These are phyloP conservation scores for Fusarium zealandicum DNA, from an alignment of 2,329 filamentous ascomycete species.

Conservation along the genomic window DNA sequence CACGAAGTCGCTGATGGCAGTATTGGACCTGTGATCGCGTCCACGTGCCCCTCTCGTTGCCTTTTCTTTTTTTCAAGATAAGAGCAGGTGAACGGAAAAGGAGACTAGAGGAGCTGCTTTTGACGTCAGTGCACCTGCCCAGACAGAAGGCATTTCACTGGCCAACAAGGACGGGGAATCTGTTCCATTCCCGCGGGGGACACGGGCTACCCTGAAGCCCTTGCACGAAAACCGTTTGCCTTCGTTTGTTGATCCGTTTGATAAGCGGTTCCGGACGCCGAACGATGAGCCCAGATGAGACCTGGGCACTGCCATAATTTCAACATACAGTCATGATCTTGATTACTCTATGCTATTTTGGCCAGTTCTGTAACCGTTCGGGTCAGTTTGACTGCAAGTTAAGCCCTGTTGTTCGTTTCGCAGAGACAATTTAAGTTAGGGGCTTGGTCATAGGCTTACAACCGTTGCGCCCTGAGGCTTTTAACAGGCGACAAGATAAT, in stretches of 20 bases:
- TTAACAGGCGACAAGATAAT: no score
- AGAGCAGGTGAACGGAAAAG: background rate
- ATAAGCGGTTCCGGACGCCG: background rate
- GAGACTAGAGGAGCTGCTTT: slow-evolving; percentile 7
- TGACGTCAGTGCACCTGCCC: slow-evolving; percentile 35
- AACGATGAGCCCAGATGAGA: background rate
- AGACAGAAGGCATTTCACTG: slow-evolving; percentile 17
- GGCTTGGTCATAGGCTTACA: no score
- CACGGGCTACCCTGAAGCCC: background rate
- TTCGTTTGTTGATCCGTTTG: background rate
- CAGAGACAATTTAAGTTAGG: no score
- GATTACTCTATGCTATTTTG: no score
- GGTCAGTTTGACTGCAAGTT: no score
- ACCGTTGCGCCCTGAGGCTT: no score
- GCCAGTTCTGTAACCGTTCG: no score
- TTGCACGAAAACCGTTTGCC: background rate
- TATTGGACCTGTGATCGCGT: slow-evolving; percentile 11
- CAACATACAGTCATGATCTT: no score
- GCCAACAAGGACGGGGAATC: slow-evolving; percentile 7
- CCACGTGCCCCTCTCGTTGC: slow-evolving; percentile 32
- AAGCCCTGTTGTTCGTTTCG: no score
- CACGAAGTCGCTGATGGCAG: background rate
- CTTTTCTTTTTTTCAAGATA: slow-evolving; percentile 2
- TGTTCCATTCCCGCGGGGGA: background rate
- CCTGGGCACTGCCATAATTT: no score